Evolutionary conservation across 371 early-diverging fungal genomes (phyloP), one percentile per base, ranked within the genome.

Genomic region (Circinella minor): DNA sequence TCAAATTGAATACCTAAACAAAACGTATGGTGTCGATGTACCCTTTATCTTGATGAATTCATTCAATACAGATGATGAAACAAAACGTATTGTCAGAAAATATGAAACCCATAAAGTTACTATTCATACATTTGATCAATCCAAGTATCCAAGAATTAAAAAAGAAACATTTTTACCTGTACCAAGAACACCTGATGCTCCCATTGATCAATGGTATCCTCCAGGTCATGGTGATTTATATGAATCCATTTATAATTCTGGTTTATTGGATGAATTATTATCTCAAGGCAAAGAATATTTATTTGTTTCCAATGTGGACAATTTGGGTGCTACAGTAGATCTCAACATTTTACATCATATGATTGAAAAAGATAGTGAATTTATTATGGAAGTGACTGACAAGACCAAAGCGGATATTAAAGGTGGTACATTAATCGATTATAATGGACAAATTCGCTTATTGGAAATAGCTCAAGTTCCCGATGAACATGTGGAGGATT

Each of bases 351-450:
- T 99, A 60, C 89, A 97, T 71, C 96, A 98, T 81, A 89, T 99
- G 89, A 91, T 91, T 36, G 89, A 91, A 65, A 89, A 94, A 36
- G 92, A 90, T 14, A 85, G 97, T 65, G 99, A 99, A 75, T 99
- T 99, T 82, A 81, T 99, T 47, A 99, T 99, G 99, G 99, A 99
- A 84, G 98, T 99, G 20, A 99, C 99, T 8, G 95, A 99, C 86
- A 99, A 99, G 90, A 99, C 99, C 68, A 94, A 98, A 83, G 98
- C 99, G 46, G 99, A 99, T 82, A 94, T 99, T 79, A 99, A 99
- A 90, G 99, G 99, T 69, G 99, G 99, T 68, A 99, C 99, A 27
- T 86, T 99, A 34, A 95, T 99, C 66, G 97, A 99, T 72, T 99
- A 99, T 81, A 95, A 98, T 65, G 99, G 96, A 27, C 86, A 87